phyloP scores from a whole-genome alignment of 176 grass and related monocot species.

The Luzula sylvatica region DNA sequence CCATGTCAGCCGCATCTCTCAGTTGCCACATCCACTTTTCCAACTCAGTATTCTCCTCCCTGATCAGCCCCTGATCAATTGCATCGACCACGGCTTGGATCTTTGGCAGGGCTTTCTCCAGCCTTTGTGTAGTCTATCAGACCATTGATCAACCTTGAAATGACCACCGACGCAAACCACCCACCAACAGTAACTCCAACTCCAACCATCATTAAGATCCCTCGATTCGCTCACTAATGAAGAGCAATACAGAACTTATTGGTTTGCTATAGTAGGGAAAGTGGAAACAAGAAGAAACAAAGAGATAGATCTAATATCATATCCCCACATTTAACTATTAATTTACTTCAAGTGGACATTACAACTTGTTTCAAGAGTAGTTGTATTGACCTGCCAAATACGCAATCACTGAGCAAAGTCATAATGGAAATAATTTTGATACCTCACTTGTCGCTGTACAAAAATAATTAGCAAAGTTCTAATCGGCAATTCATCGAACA shows the following conservation, averaged over 20 bases:
- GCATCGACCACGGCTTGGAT: not conserved
- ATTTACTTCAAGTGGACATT: no score
- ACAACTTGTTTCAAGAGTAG: no score
- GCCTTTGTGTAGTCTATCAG: not conserved
- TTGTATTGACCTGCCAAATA: no score
- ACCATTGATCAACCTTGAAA: not conserved
- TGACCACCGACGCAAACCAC: not conserved
- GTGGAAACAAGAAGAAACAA: no score
- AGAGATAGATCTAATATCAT: no score
- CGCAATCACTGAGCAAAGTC: no score
- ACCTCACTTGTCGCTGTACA: no score
- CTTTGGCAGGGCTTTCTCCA: not conserved
- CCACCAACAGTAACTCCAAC: not conserved
- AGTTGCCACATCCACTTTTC: conserved; percentile 8
- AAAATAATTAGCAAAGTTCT: not conserved
- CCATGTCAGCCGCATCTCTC: conserved; percentile 3
- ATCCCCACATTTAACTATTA: no score
- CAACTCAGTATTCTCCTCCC: not conserved
- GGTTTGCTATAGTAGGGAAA: no score
- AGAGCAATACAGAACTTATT: no score
- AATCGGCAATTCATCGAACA: no score
- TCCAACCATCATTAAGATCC: not conserved
- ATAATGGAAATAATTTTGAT: no score
- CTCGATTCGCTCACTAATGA: not conserved
- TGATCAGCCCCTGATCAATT: conserved; percentile 1